Evolutionary conservation across 306 rosid species (phyloP).

Genomic region (Ammopiptanthus mongolicus): DNA sequence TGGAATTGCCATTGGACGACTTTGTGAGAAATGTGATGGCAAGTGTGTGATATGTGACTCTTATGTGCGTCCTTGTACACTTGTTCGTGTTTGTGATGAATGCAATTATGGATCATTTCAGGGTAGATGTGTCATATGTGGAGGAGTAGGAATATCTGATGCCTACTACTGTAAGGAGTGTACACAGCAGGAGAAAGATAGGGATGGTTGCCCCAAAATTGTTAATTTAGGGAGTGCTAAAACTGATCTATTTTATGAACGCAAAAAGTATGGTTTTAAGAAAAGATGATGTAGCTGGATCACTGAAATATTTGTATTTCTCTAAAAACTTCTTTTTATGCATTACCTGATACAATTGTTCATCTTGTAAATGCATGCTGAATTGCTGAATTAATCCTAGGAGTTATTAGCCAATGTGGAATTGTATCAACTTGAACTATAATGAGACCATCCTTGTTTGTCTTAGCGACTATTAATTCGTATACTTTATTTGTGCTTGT

Average conservation of each 20-base stretch:
- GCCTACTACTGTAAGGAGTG: slow-evolving; percentile 98
- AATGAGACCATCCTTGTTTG: not conserved
- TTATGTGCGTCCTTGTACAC: slow-evolving; percentile 90
- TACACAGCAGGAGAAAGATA: slow-evolving; percentile 91
- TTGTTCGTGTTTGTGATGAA: slow-evolving; percentile 82
- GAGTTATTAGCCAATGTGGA: not conserved
- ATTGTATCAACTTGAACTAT: not conserved
- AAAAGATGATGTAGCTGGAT: slow-evolving; percentile 46
- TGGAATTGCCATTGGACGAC: slow-evolving; percentile 78
- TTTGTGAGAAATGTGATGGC: slow-evolving; percentile 87
- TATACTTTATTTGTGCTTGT: not conserved
- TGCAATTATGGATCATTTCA: slow-evolving; percentile 83
- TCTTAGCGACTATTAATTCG: not conserved
- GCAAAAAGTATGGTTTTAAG: slow-evolving; percentile 92
- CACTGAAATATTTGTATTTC: not conserved
- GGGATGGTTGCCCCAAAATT: slow-evolving; percentile 94
- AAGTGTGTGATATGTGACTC: slow-evolving; percentile 87
- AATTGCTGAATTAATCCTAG: not conserved
- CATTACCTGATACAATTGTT: not conserved
- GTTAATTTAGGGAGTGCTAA: slow-evolving; percentile 90
- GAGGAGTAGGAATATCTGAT: slow-evolving; percentile 90
- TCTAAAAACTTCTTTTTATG: not conserved
- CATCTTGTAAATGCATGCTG: not conserved
- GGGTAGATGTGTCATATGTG: slow-evolving; percentile 87
- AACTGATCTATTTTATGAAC: slow-evolving; percentile 78